These are phyloP conservation scores for Volutella citrinella DNA, from an alignment of 2,329 filamentous ascomycete genomes.

Conservation along the genomic window DNA sequence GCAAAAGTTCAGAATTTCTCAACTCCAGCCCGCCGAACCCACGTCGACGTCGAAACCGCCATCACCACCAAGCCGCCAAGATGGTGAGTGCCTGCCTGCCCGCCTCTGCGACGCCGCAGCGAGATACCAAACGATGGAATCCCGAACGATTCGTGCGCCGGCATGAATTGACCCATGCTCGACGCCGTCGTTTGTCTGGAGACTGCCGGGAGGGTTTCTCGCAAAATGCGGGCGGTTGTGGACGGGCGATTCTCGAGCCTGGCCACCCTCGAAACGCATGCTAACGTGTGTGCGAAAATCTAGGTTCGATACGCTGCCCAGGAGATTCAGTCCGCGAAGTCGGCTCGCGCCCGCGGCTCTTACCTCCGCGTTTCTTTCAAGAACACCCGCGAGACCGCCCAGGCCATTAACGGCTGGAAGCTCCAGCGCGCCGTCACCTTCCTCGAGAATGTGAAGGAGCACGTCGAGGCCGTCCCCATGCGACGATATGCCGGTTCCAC, in stretches of 20 bases:
- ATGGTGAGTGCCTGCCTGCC: conserved; percentile 51
- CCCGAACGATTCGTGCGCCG: too few relatives aligned
- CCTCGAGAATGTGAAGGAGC: conserved; percentile 96
- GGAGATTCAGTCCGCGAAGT: conserved; percentile 84
- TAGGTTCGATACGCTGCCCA: conserved; percentile 96
- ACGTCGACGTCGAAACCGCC: conserved; percentile 52
- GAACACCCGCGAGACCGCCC: conserved; percentile 99
- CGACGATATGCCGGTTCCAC: conserved; percentile 95
- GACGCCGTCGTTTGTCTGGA: too few relatives aligned
- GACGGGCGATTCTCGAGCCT: too few relatives aligned
- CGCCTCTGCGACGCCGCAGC: not conserved
- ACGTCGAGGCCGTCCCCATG: conserved; percentile 98
- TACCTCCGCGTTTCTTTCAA: conserved; percentile 99
- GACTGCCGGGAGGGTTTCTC: too few relatives aligned
- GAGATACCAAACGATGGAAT: too few relatives aligned
- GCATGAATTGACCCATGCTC: too few relatives aligned
- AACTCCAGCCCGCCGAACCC: conserved; percentile 44
- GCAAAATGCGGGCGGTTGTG: too few relatives aligned
- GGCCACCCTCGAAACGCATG: too few relatives aligned
- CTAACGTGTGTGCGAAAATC: too few relatives aligned
- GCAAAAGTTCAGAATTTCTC: conserved; percentile 48
- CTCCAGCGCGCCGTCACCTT: conserved; percentile 90
- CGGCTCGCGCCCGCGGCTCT: conserved; percentile 94
- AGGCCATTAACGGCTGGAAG: conserved; percentile 99
- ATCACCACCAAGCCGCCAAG: conserved; percentile 51